phyloP scores from a whole-genome alignment of 139 green algal species.

The Volvox africanus region DNA sequence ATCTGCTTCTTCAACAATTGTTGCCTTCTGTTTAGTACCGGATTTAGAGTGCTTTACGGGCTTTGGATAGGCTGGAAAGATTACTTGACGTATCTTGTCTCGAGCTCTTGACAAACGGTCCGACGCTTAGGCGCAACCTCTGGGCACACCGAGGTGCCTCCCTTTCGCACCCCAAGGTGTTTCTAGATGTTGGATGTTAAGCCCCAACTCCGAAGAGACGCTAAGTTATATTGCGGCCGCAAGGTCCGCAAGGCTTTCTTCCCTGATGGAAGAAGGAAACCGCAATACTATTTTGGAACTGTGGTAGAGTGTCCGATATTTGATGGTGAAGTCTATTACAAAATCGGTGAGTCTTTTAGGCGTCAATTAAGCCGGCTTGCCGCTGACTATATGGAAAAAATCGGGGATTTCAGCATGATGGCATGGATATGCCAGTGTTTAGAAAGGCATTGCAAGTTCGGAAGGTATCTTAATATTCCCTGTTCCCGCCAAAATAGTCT shows the following conservation, averaged over 20 bases:
- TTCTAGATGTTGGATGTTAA: not conserved
- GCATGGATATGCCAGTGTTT: too few species aligned
- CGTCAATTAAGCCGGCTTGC: not conserved
- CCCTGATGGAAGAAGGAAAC: not conserved
- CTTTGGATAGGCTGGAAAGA: too few species aligned
- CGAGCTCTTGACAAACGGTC: too few species aligned
- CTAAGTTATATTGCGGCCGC: not conserved
- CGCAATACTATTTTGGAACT: not conserved
- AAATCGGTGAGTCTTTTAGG: not conserved
- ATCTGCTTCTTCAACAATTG: too few species aligned
- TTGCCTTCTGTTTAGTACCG: too few species aligned
- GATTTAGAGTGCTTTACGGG: too few species aligned
- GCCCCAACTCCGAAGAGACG: not conserved
- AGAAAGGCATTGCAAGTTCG: too few species aligned
- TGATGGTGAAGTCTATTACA: conserved; percentile 10
- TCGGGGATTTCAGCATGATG: not conserved
- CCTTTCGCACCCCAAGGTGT: too few species aligned
- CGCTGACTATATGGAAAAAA: not conserved
- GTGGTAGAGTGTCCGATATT: not conserved
- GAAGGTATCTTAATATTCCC: too few species aligned
- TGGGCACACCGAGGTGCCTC: too few species aligned
- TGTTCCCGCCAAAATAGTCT: not conserved
- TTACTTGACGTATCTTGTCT: too few species aligned
- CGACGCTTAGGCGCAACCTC: too few species aligned
- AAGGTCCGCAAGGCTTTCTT: conserved; percentile 24